Evolutionary conservation across 345 rosid genomes (phyloP), one percentile per base, ranked within the genome.

Genomic region (Viola odorata): DNA sequence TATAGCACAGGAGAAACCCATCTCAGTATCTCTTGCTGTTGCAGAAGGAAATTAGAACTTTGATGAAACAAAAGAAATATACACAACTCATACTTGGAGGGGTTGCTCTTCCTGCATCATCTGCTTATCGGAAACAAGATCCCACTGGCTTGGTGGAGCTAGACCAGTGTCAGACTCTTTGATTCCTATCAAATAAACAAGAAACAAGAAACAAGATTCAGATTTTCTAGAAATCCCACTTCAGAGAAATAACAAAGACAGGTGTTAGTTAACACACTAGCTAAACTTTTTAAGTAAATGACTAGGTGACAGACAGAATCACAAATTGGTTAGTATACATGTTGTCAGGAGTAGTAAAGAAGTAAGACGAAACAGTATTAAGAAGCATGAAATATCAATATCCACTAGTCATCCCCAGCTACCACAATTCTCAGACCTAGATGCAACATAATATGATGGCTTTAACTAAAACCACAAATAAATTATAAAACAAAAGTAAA

Each of bases 21-120:
- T 54, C 37, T 10, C 3, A 59, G 13, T 8, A 5, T 12, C 39
- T 32, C 36, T 50, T 23, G 14, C 23, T 13, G 17, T 13, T 49
- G 40, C 50, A 10, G 36, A 45, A 54, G 17, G 0, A 53, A 37
- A 55, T 8, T 5, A 42, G 13, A 17, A 14, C 37, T 44, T 5
- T 15, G 5, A 7, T 7, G 37, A 16, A 58, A 15, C 57, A 58
- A 37, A 39, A 11, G 12, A 13, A 13, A 15, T 5, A 57, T 62
- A 32, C 32, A 23, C 32, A 2, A 2, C 32, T 23, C 44, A 13
- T 41, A 70, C 78, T 83, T 94, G 99, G 55, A 94, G 95, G 5
- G 97, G 99, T 61, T 94, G 97, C 74, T 94, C 99, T 69, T 94
- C 99, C 69, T 94, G 99, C 99, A 94, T 94, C 99, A 94, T 94